Evolutionary conservation across 139 green algal species (phyloP), one percentile per base, ranked within the genome.

Genomic region (Trebouxia sp.): DNA sequence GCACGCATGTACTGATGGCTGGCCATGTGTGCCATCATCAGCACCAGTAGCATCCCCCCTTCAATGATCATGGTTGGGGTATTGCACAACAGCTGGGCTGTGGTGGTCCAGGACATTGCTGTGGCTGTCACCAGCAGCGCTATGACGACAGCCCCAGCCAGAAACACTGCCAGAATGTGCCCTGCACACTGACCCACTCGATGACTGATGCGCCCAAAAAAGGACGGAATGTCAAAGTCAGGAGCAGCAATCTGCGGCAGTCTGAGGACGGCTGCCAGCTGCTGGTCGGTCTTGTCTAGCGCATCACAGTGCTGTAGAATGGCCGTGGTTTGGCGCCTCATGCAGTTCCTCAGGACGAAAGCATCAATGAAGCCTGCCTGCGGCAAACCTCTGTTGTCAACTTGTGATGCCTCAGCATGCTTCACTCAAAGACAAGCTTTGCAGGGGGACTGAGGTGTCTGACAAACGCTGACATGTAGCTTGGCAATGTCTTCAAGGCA

Each of bases 1-100:
- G 65, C 65, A 43, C 65, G 65, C 65, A 75, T 75, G 65, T 75
- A 75, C 17, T 75, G 35, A 30, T 75, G 65, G 15, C 65, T 75
- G 38, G 65, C 65, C 65, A 75, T 75, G 30, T 75, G 65, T 11
- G 65, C 65, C 65, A 75, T 75, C 65, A 75, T 75, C 8, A 75
- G 35, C 65, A 75, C 65, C 35, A 75, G 17, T 35, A 75, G 30
- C 65, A 75, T 75, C 1, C 65, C 65, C 6, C 65, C 65, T n/a
- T 75, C 65, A 43, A 75, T 17, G 26, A 75, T 75, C 65, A 75
- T 75, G 35, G 65, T 75, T 5, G 65, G 65, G 22, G 65, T 75
- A 14, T 75, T 75, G 35, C 65, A 75, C 35, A 75, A 11, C 65
- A 75, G n/a, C 38, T 75, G 65, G 11, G 32, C 65, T 28, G 65